Base-by-base conservation (phyloP, 345 rosid genomes). In the Linum tenue region DNA sequence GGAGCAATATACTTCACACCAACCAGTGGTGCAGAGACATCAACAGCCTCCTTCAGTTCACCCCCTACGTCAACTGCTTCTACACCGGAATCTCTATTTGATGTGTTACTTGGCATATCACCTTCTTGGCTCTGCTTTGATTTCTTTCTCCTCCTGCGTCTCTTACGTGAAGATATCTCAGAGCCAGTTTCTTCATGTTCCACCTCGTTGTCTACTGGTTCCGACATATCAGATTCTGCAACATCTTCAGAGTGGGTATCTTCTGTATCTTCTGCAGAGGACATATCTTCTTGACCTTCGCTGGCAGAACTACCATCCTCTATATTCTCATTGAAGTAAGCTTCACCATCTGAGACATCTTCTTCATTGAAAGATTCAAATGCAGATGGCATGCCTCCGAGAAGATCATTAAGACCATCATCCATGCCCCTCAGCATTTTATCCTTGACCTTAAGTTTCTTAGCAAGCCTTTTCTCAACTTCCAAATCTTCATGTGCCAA, bases 381-480 rank as follows among this genome's bases (percentile, higher is more conserved):
- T 56, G 53, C 48, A 62, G 90, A 79, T 31, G 83, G 75, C 64
- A 77, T 70, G 9, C 81, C 92, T 71, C 77, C 80, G 31, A 90
- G 64, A 37, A 88, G 71, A 36, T 61, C 39, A 70, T 82, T 80
- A 50, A 94, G 65, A 31, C 80, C 87, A 75, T 90, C 99, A 71
- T 88, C 88, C 63, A 64, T 59, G 37, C 88, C 90, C 72, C 85
- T 74, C 72, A 90, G 69, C 68, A 81, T 83, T 16, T 95, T 89
- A 37, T 66, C 76, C 67, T 94, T 94, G 60, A 83, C 85, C 76
- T 83, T 90, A 65, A 94, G 92, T 75, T 82, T 90, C 89, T 85
- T 90, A 7, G 92, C 95, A 43, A 94, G 92, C 71, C 75, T 86
- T 74, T 76, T 90, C 76, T 94, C 99, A 71, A 88, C 42, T 67